These are phyloP conservation scores for Cladorrhinum sp. DNA, from an alignment of 2,329 filamentous ascomycete genomes.

Conservation along the genomic window DNA sequence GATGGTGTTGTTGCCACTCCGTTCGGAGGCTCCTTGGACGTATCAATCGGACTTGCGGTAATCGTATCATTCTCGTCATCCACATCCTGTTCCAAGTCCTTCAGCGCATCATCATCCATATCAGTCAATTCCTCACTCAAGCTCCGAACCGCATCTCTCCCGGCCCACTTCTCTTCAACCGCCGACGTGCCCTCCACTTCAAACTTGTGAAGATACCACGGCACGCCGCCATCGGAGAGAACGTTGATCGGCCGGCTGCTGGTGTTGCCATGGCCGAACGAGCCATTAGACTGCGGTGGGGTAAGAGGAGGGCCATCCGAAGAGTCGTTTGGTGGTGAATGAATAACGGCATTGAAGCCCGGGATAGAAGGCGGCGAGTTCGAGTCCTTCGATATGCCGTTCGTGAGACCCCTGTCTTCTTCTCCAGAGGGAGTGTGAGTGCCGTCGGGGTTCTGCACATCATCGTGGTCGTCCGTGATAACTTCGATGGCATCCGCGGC, in stretches of 20 bases:
- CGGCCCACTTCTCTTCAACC: slow-evolving; percentile 70
- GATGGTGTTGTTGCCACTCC: slow-evolving; percentile 7
- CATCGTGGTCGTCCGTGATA: slow-evolving; percentile 28
- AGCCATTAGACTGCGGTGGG: slow-evolving; percentile 63
- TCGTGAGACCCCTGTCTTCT: slow-evolving; percentile 21
- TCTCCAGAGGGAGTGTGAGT: slow-evolving; percentile 29
- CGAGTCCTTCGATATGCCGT: slow-evolving; percentile 29
- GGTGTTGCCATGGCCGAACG: slow-evolving; percentile 43
- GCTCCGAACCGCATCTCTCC: slow-evolving; percentile 60
- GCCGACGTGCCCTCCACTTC: slow-evolving; percentile 77
- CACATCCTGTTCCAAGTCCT: slow-evolving; percentile 60
- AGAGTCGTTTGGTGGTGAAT: slow-evolving; percentile 29
- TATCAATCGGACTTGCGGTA: slow-evolving; percentile 34
- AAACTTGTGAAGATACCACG: slow-evolving; percentile 84
- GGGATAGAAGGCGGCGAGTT: slow-evolving; percentile 25
- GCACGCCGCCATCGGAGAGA: slow-evolving; percentile 71
- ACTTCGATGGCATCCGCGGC: slow-evolving; percentile 41
- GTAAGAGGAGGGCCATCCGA: slow-evolving; percentile 53
- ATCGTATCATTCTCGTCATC: slow-evolving; percentile 43
- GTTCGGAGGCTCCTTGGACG: neutral
- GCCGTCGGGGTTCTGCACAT: slow-evolving; percentile 28
- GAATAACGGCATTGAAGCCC: slow-evolving; percentile 13
- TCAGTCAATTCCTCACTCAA: slow-evolving; percentile 89
- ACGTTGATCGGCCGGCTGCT: slow-evolving; percentile 38
- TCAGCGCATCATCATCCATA: slow-evolving; percentile 85